These are phyloP conservation scores for Papiliotrema fonsecae DNA, from an alignment of 1,284 basidiomycete species.

Conservation along the genomic window DNA sequence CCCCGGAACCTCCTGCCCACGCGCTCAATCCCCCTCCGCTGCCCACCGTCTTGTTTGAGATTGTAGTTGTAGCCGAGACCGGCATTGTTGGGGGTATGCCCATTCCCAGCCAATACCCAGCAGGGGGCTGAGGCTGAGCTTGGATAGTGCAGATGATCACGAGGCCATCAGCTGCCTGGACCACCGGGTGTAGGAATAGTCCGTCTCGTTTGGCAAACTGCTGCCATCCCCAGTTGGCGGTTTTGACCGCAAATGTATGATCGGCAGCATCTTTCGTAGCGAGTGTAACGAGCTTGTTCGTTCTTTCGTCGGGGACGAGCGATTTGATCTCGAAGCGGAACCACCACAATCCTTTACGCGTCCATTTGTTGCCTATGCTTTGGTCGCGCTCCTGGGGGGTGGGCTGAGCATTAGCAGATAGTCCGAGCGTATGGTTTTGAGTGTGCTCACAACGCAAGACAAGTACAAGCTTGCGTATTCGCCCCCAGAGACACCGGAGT, in stretches of 20 bases:
- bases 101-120: conserved; percentile 42
- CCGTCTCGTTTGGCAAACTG: conserved; percentile 67
- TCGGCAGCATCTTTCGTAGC: conserved; percentile 72
- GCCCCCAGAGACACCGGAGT: conserved; percentile 59
- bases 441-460: conserved; percentile 63
- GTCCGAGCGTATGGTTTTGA: background rate
- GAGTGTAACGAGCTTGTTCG: conserved; percentile 28
- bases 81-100: conserved; percentile 18
- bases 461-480: conserved; percentile 68
- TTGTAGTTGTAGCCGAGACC: conserved; percentile 8
- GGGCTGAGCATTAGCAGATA: conserved; percentile 44
- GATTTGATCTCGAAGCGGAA: conserved; percentile 77
- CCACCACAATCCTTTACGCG: conserved; percentile 73
- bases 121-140: conserved; percentile 60
- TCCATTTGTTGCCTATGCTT: conserved; percentile 66
- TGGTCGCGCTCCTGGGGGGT: conserved; percentile 68
- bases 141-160: conserved; percentile 74
- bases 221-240: conserved; percentile 79
- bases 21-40: conserved; percentile 36
- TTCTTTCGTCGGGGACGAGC: conserved; percentile 20
- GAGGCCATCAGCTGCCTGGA: conserved; percentile 59
- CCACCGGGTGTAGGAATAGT: conserved; percentile 62
- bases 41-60: conserved; percentile 13
- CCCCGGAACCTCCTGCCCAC: conserved; percentile 37
- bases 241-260: conserved; percentile 76